Conservation (phyloP, 2,329 filamentous ascomycete species). For the Torrubiella hemipterigena region DNA sequence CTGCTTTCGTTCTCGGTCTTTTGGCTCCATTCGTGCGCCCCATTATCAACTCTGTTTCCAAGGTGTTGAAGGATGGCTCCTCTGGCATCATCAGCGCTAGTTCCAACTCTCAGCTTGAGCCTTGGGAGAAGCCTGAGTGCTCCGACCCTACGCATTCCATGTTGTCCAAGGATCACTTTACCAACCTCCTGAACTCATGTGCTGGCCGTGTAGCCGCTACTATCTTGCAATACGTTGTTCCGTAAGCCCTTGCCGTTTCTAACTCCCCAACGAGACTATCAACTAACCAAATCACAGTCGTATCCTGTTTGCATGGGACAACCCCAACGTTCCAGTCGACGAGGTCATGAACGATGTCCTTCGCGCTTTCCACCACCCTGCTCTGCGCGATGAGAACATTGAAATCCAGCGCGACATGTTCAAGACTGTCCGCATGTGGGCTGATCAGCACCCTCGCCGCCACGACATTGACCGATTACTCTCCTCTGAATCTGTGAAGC, state of each 20-base stretch:
- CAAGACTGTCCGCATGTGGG: constrained; percentile 72
- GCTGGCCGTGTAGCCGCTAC: constrained; percentile 63
- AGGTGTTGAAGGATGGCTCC: constrained; percentile 76
- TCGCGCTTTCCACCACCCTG: constrained; percentile 82
- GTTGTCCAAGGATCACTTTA: constrained; percentile 72
- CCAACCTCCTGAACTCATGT: constrained; percentile 64
- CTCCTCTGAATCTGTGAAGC: constrained; percentile 69
- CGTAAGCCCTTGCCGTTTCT: constrained; percentile 33
- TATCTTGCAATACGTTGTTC: constrained; percentile 77
- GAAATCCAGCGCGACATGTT: constrained; percentile 88
- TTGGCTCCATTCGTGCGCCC: constrained; percentile 86
- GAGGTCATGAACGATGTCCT: constrained; percentile 75
- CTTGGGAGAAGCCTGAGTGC: constrained; percentile 65
- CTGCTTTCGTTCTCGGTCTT: constrained; percentile 81
- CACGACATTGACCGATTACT: constrained; percentile 63
- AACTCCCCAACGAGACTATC: background rate
- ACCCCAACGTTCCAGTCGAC: constrained; percentile 68
- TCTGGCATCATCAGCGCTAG: constrained; percentile 57
- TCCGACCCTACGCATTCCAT: constrained; percentile 71
- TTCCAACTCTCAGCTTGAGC: constrained; percentile 64
- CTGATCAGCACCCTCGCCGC: constrained; percentile 53
- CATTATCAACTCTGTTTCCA: constrained; percentile 77
- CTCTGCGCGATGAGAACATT: constrained; percentile 59
- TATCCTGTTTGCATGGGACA: constrained; percentile 86
- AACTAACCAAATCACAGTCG: constrained; percentile 32